Conservation (phyloP, 352 stramenopile species). For the Phytophthora boehmeriae region DNA sequence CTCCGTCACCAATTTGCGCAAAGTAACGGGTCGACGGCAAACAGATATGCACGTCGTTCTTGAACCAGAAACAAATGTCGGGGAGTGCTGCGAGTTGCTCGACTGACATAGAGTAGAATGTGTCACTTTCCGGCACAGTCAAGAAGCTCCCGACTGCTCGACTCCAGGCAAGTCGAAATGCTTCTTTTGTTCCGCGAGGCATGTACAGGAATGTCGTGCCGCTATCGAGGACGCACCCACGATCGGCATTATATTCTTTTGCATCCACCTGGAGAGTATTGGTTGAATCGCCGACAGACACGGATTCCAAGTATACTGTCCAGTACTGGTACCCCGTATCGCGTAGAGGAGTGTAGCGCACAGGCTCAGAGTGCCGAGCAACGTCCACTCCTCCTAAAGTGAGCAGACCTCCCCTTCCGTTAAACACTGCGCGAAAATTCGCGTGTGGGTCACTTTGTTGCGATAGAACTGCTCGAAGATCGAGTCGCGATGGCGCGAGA, state of each 20-base stretch:
- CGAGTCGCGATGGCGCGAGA: constrained; percentile 90
- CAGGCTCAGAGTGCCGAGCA: constrained; percentile 63
- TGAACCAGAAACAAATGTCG: constrained; percentile 71
- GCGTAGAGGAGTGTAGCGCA: constrained; percentile 89
- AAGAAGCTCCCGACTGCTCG: constrained; percentile 46
- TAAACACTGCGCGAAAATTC: constrained; percentile 95
- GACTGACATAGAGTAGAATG: constrained; percentile 46
- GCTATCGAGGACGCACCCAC: constrained; percentile 80
- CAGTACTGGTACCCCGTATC: constrained; percentile 81
- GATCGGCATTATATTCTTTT: constrained; percentile 61
- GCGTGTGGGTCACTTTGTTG: constrained; percentile 74
- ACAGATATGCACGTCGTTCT: constrained; percentile 63
- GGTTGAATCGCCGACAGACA: constrained; percentile 44
- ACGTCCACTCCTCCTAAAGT: constrained; percentile 91
- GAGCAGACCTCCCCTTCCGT: constrained; percentile 85
- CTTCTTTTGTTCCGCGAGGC: constrained; percentile 33
- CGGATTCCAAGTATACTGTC: constrained; percentile 64
- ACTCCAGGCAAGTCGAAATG: constrained; percentile 60
- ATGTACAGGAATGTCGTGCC: constrained; percentile 85
- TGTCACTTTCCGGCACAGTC: constrained; percentile 48
- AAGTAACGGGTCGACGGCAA: constrained; percentile 62
- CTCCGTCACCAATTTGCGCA: constrained; percentile 28
- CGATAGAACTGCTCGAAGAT: constrained; percentile 93
- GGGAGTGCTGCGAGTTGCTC: constrained; percentile 44
- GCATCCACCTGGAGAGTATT: constrained; percentile 44